Evolutionary conservation across 2,329 filamentous ascomycete genomes (phyloP).

Genomic region (Colletotrichum sp.): DNA sequence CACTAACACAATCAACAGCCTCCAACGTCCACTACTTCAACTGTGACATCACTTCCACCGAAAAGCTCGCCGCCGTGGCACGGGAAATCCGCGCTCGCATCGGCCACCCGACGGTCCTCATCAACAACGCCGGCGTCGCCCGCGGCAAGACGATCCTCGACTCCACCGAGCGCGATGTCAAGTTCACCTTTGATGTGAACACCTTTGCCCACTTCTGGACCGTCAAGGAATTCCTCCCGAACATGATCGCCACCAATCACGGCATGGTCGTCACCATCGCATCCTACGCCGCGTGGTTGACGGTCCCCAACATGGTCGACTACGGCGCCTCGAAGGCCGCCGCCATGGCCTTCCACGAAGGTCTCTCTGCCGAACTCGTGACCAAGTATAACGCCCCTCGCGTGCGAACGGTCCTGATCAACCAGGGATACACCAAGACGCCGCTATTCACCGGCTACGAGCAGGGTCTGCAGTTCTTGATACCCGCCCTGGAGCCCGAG

Average conservation of each 20-base stretch:
- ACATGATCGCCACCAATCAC: slow-evolving; percentile 68
- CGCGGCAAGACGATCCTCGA: slow-evolving; percentile 67
- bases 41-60: slow-evolving; percentile 70
- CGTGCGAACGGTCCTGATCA: slow-evolving; percentile 71
- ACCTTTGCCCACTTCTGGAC: slow-evolving; percentile 70
- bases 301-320: slow-evolving; percentile 68
- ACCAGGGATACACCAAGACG: slow-evolving; percentile 67
- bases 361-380: slow-evolving; percentile 60
- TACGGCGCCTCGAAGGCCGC: slow-evolving; percentile 73
- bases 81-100: slow-evolving; percentile 57
- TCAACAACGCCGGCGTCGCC: slow-evolving; percentile 74
- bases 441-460: slow-evolving; percentile 63
- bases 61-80: slow-evolving; percentile 57
- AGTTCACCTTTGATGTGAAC: slow-evolving; percentile 76
- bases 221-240: slow-evolving; percentile 70
- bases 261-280: slow-evolving; percentile 77
- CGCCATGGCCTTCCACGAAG: slow-evolving; percentile 72
- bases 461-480: slow-evolving; percentile 53
- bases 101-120: slow-evolving; percentile 71
- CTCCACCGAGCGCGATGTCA: slow-evolving; percentile 60
- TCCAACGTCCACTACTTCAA: slow-evolving; percentile 70
- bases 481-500: slow-evolving; percentile 61
- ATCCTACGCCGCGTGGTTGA: slow-evolving; percentile 65
- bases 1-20: slow-evolving; percentile 25
- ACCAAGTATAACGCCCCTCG: slow-evolving; percentile 66